Base-by-base conservation (phyloP, 164 flowering plant species). In the Warburgia ugandensis region DNA sequence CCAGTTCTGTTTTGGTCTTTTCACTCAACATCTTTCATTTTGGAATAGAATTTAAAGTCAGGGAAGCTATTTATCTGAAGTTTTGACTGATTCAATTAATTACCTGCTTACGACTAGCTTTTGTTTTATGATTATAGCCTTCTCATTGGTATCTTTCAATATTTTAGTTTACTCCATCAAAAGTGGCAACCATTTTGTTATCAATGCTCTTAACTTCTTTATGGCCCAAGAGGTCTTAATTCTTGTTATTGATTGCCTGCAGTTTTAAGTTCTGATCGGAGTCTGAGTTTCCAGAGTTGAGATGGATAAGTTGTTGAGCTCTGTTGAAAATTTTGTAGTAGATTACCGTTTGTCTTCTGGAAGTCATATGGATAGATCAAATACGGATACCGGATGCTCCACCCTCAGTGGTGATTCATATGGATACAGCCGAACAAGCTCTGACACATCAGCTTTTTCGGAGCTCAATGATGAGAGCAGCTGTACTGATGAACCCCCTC, bases 391-490 rank as follows among this genome's bases (percentile, higher is more conserved):
- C 1, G 74, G 55, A n/a, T 58, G 48, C 42, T 78, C 86, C 2
- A 61, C 73, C 1, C 20, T 61, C 42, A 79, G 90, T 29, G 59
- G 58, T 6, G 79, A 76, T 52, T 77, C 92, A 0, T 79, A 73
- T 20, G 61, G 44, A 2, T 81, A 74, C 59, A 61, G 74, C 65
- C 61, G 98, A 46, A 80, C 95, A 6, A 72, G 65, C 45, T 92
- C 98, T 1, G 84, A 74, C 55, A 66, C 70, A 36, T 90, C 96
- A 17, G 68, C 74, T 2, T 72, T 74, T 43, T 85, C 94, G 0
- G 84, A 80, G 8, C 65, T 62, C 9, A 60, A 67, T n/a, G 82
- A 77, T 43, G 87, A 80, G 32, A 69, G 32, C 50, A 75, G 72
- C 68, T 76, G 22, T 52, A 60, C 67, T 16, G 75, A 79, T 31